Conservation (phyloP, 2,329 filamentous ascomycete genomes). For the Xylogone sp. region DNA sequence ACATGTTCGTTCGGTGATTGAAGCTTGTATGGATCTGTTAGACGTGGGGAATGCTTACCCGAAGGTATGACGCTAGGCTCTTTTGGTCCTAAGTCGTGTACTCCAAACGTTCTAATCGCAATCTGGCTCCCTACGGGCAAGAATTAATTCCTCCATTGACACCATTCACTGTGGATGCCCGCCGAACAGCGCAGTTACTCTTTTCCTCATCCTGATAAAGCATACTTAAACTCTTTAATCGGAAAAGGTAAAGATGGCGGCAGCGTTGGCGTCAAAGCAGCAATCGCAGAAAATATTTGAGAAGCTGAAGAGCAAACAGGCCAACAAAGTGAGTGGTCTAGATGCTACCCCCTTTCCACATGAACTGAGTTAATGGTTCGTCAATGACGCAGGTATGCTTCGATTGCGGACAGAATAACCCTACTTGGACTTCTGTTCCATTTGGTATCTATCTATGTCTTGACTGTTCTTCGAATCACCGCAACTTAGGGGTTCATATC, state of each 20-base stretch:
- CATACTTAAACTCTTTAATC: background rate
- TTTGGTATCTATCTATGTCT: slow-evolving; percentile 98
- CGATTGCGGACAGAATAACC: slow-evolving; percentile 95
- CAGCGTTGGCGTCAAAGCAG: slow-evolving; percentile 73
- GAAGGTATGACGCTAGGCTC: background rate
- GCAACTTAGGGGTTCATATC: slow-evolving; percentile 97
- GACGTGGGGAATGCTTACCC: background rate
- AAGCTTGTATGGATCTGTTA: background rate
- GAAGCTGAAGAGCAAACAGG: slow-evolving; percentile 89
- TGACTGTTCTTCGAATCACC: slow-evolving; percentile 95
- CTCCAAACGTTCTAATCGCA: slow-evolving; percentile 13
- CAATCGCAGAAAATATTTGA: slow-evolving; percentile 97
- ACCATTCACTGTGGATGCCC: background rate
- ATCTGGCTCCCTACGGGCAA: slow-evolving; percentile 19
- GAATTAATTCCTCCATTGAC: background rate
- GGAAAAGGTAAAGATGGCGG: slow-evolving; percentile 47
- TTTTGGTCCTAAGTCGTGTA: background rate
- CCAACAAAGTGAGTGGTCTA: slow-evolving; percentile 72
- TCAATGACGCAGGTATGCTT: slow-evolving; percentile 78
- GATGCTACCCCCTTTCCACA: slow-evolving; percentile 20
- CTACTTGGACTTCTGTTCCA: slow-evolving; percentile 96
- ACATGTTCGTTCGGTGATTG: background rate
- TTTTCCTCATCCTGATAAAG: background rate
- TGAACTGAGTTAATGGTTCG: slow-evolving; percentile 11
- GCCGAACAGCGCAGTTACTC: background rate